phyloP scores from a whole-genome alignment of 1,284 basidiomycete species.

The Sporisorium scitamineum region DNA sequence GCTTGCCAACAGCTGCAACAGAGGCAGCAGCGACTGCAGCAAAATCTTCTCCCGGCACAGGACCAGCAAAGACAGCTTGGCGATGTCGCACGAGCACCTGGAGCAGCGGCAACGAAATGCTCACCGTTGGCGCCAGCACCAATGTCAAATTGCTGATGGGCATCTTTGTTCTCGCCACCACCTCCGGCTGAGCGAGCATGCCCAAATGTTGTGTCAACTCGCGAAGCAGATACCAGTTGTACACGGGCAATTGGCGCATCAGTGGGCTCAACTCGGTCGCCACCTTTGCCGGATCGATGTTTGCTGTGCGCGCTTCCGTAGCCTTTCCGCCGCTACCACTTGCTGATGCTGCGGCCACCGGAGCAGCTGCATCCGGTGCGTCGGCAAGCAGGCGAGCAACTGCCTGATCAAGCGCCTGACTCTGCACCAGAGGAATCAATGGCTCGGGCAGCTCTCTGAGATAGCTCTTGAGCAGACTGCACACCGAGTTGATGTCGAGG shows the following conservation, averaged over 20 bases:
- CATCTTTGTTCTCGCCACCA: slow-evolving; percentile 63
- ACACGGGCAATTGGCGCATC: slow-evolving; percentile 45
- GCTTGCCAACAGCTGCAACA: not conserved
- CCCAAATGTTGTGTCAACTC: slow-evolving; percentile 60
- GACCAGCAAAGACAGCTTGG: slow-evolving; percentile 40
- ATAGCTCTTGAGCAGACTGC: slow-evolving; percentile 65
- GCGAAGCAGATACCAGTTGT: slow-evolving; percentile 66
- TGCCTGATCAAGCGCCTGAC: slow-evolving; percentile 36
- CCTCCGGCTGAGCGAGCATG: slow-evolving; percentile 33
- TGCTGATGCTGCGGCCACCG: not conserved
- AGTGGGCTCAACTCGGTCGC: slow-evolving; percentile 29
- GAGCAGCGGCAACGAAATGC: slow-evolving; percentile 53
- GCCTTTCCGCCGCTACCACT: slow-evolving; percentile 7
- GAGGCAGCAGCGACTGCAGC: slow-evolving; percentile 13
- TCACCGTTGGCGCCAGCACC: slow-evolving; percentile 65
- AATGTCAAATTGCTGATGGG: slow-evolving; percentile 62
- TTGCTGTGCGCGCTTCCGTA: slow-evolving; percentile 16
- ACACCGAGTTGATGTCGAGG: slow-evolving; percentile 66
- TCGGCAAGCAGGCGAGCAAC: slow-evolving; percentile 18
- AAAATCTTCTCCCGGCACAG: slow-evolving; percentile 20
- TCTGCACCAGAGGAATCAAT: slow-evolving; percentile 38
- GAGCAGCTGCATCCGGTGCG: not conserved
- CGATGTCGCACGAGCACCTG: slow-evolving; percentile 56
- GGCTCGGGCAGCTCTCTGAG: slow-evolving; percentile 62
- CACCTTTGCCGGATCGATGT: slow-evolving; percentile 6